phyloP scores from a whole-genome alignment of 129 eudicot genomes.

The Helichrysum umbraculigerum region DNA sequence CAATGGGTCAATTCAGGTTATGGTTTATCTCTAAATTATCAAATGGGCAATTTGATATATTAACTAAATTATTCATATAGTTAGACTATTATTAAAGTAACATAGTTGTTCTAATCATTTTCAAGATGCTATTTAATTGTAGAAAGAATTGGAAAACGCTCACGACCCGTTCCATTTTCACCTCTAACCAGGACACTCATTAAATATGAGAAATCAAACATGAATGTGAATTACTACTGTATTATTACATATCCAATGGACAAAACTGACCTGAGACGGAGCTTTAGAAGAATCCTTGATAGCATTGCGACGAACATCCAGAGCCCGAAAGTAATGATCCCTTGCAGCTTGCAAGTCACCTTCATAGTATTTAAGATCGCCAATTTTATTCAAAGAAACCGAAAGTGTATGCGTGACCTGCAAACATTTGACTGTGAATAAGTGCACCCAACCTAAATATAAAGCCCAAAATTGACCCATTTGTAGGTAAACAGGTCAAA shows the following conservation, averaged over 20 bases:
- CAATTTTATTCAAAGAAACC: conserved; percentile 86
- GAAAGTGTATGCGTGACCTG: conserved; percentile 93
- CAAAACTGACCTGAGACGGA: conserved; percentile 70
- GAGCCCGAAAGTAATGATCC: conserved; percentile 62
- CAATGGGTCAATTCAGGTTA: background rate
- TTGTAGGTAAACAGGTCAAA: background rate
- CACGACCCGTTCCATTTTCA: background rate
- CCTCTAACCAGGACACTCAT: background rate
- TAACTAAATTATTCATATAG: no score
- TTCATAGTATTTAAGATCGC: conserved; percentile 84
- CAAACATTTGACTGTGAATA: conserved; percentile 20
- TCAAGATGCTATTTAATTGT: background rate
- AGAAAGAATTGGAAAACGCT: background rate
- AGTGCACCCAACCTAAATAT: background rate
- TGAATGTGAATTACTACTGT: background rate
- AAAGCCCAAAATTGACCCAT: background rate
- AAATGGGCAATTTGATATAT: background rate
- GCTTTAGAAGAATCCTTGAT: conserved; percentile 57
- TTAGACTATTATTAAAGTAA: background rate
- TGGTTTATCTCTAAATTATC: no score
- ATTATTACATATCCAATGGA: conserved; percentile 7
- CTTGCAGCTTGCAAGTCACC: conserved; percentile 80
- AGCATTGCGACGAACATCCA: conserved; percentile 77
- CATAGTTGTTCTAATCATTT: background rate
- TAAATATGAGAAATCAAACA: background rate